Percentiles rank a stretch among this genome's conserved stretches.
Conservation (phyloP, 768 basidiomycete genomes). For the Tephrocybe rancida region DNA sequence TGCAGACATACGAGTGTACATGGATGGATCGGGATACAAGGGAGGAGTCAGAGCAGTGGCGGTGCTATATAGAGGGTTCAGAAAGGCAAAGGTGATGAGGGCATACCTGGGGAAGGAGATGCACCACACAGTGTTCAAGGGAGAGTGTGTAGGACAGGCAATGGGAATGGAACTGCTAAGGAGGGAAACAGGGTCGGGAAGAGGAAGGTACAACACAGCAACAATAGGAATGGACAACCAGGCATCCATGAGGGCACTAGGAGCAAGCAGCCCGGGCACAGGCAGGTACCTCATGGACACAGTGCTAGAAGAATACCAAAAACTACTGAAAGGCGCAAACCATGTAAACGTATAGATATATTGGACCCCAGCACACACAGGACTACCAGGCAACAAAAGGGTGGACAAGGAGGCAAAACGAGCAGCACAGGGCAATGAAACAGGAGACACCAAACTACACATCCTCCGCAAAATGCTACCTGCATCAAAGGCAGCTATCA, state of each 20-base stretch:
- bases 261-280: not conserved
- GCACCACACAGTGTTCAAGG: too few relatives aligned
- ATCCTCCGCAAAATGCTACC: too few relatives aligned
- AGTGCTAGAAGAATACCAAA: not conserved
- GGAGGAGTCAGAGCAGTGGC: constrained; percentile 30
- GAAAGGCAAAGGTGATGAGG: not conserved
- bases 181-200: not conserved
- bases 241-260: constrained; percentile 4
- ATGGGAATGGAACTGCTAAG: constrained; percentile 27
- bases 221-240: constrained; percentile 15
- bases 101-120: constrained; percentile 20
- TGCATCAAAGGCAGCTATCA: too few relatives aligned
- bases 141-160: too few relatives aligned
- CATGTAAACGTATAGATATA: too few relatives aligned
- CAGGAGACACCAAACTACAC: too few relatives aligned
- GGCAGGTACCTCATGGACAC: constrained; percentile 9
- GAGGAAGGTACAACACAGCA: not conserved
- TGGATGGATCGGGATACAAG: constrained; percentile 29
- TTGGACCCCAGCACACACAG: too few relatives aligned
- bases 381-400: too few relatives aligned
- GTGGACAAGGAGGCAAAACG: too few relatives aligned
- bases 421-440: too few relatives aligned
- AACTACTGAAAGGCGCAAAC: not conserved
- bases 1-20: constrained; percentile 18
- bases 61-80: constrained; percentile 11